Conservation (phyloP, 2,329 filamentous ascomycete genomes). For the Colletotrichum tabaci region DNA sequence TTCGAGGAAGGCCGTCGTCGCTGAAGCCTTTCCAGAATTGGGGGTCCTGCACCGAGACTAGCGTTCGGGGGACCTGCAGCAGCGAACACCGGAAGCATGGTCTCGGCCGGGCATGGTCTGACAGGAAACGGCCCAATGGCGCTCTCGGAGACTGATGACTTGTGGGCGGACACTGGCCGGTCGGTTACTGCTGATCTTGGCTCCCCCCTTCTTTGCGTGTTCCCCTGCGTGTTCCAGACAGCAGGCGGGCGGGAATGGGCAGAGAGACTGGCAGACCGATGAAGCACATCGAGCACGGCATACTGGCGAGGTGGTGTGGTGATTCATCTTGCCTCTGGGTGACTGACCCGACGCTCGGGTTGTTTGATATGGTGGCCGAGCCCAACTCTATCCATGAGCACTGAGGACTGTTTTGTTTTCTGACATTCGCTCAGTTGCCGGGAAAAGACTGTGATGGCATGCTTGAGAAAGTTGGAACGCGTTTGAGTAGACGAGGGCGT, state of each 20-base stretch:
- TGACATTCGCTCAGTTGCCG: too few relatives aligned
- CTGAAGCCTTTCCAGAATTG: slow-evolving; percentile 11
- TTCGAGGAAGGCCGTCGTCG: too few relatives aligned
- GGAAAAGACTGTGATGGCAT: too few relatives aligned
- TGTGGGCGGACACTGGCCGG: not conserved
- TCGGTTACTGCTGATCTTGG: slow-evolving; percentile 6
- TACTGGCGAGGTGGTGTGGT: slow-evolving; percentile 1
- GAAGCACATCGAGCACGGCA: not conserved
- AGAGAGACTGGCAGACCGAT: not conserved
- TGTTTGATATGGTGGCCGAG: slow-evolving; percentile 17
- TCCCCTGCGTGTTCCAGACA: slow-evolving; percentile 29
- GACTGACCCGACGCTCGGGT: slow-evolving; percentile 1
- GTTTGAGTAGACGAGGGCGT: too few relatives aligned
- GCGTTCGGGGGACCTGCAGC: slow-evolving; percentile 26
- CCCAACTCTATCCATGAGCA: slow-evolving; percentile 3
- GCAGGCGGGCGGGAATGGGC: not conserved
- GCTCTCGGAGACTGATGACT: too few relatives aligned
- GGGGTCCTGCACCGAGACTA: slow-evolving; percentile 29
- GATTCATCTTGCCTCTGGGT: slow-evolving; percentile 26
- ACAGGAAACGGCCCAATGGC: slow-evolving; percentile 25
- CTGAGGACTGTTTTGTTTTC: too few relatives aligned
- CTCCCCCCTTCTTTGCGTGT: slow-evolving; percentile 20
- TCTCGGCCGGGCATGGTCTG: slow-evolving; percentile 30
- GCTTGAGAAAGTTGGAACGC: too few relatives aligned
- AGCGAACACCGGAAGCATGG: slow-evolving; percentile 24